Conservation (phyloP, 2,329 filamentous ascomycete genomes). For the Aureobasidium lini region DNA sequence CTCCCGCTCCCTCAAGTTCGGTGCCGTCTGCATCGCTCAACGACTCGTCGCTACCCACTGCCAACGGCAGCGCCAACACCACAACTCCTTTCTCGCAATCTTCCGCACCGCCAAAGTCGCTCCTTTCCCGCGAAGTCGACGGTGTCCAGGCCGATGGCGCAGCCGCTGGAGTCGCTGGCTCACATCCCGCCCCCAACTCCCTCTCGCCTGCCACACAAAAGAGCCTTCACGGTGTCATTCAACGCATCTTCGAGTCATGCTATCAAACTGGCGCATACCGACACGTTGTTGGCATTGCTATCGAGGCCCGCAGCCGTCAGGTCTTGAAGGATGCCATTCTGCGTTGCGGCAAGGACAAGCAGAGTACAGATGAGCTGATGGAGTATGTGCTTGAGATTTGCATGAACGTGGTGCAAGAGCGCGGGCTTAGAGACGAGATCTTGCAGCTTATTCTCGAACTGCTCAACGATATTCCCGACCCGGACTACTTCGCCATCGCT, state of each 20-base stretch:
- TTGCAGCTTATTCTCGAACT: constrained; percentile 87
- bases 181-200: constrained; percentile 54
- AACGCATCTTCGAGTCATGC: constrained; percentile 85
- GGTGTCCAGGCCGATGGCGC: constrained; percentile 49
- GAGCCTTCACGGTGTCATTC: constrained; percentile 74
- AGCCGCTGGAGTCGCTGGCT: constrained; percentile 45
- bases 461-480: constrained; percentile 84
- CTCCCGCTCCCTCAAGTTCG: constrained; percentile 41
- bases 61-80: constrained; percentile 48
- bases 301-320: constrained; percentile 87
- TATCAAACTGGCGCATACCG: constrained; percentile 79
- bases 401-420: constrained; percentile 96
- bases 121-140: constrained; percentile 74
- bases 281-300: constrained; percentile 92
- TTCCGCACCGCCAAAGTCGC: constrained; percentile 83
- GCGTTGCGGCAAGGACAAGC: constrained; percentile 80
- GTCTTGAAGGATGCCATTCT: constrained; percentile 81
- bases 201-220: constrained; percentile 67
- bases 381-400: constrained; percentile 93
- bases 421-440: constrained; percentile 75
- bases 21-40: constrained; percentile 41
- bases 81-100: constrained; percentile 95
- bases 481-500: constrained; percentile 96
- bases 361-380: constrained; percentile 82
- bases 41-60: constrained; percentile 67